Base-by-base conservation (phyloP, 768 basidiomycete genomes). In the Pleurotus salmoneostramineus region DNA sequence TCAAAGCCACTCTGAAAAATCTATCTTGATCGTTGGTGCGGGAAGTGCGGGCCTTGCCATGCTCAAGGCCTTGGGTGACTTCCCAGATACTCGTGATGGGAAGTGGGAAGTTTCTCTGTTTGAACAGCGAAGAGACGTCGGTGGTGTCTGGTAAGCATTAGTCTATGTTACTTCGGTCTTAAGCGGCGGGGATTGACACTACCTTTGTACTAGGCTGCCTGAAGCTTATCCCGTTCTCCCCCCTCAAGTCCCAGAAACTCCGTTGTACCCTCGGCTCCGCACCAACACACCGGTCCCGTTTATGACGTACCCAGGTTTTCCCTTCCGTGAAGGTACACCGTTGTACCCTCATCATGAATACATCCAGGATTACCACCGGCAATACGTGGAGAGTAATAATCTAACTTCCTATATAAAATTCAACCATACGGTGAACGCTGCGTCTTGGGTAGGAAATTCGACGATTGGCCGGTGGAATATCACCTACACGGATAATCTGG, bases 71-170 rank as follows among this genome's bases (percentile, higher is more conserved):
- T 64, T 82, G 12, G 65, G 80, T 3, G 80, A 82, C 64, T 62
- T 85, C 5, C 79, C 80, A 8, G 66, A 69, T 15, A 70, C 77
- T 34, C 57, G 66, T 5, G 65, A 69, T 15, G 55, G 63, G 17
- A 65, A 64, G 7, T 82, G 81, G 75, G 74, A 81, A 21, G 68
- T 86, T 21, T 76, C 76, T 12, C 64, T 85, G 54, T 84, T 77
- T 61, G 85, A 87, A 62, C 75, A 81, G 64, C 74, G 81, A 34
- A 65, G 68, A 36, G 75, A 72, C 60, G 71, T 85, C 4, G 84
- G 81, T n/a, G 84, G 85, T 10, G 67, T 86, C 51, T 87, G 84
- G 84, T 78, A 60, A 42, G 71, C n/a, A n/a, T n/a, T n/a, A n/a
- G n/a, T n/a, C n/a, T n/a, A n/a, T 56, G 40, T 14, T 21, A 37